Conservation (phyloP, 768 basidiomycete genomes). For the Polyporus arcularius region DNA sequence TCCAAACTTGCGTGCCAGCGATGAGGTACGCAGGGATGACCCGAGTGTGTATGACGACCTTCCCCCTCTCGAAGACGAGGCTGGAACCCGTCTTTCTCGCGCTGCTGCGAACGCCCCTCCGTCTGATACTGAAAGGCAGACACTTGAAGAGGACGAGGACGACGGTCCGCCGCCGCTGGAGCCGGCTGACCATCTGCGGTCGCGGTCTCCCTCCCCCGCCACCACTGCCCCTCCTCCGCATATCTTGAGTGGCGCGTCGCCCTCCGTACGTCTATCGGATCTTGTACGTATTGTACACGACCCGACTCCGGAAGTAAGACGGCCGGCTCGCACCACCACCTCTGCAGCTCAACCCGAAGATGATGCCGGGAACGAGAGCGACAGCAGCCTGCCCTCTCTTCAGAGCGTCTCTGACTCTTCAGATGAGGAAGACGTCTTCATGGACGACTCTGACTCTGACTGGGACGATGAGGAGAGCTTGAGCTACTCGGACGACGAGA, state of each 20-base stretch:
- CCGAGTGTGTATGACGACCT: constrained; percentile 6
- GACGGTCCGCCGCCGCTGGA: constrained; percentile 12
- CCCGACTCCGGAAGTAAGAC: too few relatives aligned
- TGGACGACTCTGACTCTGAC: constrained; percentile 12
- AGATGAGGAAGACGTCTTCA: constrained; percentile 10
- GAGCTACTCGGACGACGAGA: constrained; percentile 13
- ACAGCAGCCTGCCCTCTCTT: constrained; percentile 25
- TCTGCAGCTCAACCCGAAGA: neutral
- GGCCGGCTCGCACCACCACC: neutral
- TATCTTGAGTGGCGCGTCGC: too few relatives aligned
- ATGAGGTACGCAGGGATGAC: neutral
- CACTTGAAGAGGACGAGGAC: neutral
- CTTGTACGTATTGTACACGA: neutral
- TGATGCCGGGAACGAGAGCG: constrained; percentile 12
- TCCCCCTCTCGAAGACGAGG: constrained; percentile 12
- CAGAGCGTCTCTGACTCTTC: constrained; percentile 27
- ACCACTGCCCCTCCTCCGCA: neutral
- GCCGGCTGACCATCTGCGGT: neutral
- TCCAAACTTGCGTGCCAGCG: neutral
- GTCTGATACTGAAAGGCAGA: neutral
- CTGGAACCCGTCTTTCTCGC: neutral
- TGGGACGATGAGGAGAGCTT: constrained; percentile 9
- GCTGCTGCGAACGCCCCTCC: neutral
- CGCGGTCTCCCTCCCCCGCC: neutral
- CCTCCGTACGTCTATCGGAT: neutral